Percentiles rank a stretch among this genome's conserved stretches.
These are phyloP conservation scores for Dalbergia cochinchinensis DNA, from an alignment of 306 rosid species.

Conservation along the genomic window DNA sequence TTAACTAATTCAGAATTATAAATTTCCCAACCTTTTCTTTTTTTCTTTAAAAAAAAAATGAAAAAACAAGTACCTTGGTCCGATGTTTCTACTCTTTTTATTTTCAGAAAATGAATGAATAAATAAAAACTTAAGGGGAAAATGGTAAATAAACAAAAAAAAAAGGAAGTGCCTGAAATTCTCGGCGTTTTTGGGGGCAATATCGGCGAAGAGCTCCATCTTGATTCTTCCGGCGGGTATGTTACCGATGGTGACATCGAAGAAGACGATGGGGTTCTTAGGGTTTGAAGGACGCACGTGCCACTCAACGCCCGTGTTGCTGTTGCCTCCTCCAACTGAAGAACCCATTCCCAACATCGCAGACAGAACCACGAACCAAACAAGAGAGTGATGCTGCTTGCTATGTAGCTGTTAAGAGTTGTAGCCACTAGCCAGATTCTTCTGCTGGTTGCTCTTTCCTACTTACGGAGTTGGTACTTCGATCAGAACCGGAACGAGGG, in stretches of 20 bases:
- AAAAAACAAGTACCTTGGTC: neutral
- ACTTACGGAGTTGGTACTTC: too few species aligned
- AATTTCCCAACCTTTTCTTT: neutral
- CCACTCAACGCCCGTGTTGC: constrained; percentile 72
- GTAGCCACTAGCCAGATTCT: too few species aligned
- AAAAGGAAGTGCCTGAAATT: constrained; percentile 69
- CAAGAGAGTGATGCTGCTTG: neutral
- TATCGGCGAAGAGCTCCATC: constrained; percentile 99
- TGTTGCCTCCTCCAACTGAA: constrained; percentile 51
- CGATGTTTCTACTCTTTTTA: neutral
- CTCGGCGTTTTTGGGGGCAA: constrained; percentile 89
- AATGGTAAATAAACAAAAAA: neutral
- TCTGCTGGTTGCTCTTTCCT: too few species aligned
- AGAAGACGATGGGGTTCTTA: constrained; percentile 95
- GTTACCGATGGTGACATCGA: constrained; percentile 94
- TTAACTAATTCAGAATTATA: neutral
- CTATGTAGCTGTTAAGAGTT: neutral
- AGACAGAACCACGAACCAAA: neutral
- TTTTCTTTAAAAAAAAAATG: too few species aligned
- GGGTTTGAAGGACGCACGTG: constrained; percentile 98
- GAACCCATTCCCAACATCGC: constrained; percentile 58
- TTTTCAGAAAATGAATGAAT: neutral
- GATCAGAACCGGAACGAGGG: too few species aligned
- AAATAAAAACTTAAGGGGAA: neutral
- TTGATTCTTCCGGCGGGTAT: constrained; percentile 98